Conservation (phyloP, 2,329 filamentous ascomycete genomes). For the Myriosclerotinia duriaeana region DNA sequence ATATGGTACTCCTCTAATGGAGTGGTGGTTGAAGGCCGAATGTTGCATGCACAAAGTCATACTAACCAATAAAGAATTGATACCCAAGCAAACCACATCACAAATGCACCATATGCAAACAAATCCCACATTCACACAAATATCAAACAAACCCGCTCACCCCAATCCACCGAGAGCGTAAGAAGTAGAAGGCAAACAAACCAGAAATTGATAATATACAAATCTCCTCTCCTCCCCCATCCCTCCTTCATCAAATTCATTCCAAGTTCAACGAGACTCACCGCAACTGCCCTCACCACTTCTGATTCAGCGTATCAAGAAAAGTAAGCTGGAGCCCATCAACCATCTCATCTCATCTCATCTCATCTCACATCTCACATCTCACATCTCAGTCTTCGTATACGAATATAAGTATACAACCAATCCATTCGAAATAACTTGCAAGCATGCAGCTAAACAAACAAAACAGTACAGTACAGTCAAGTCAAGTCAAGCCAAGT, state of each 20-base stretch:
- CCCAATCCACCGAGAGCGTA: background rate
- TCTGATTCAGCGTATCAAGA: background rate
- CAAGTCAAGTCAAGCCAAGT: too few species aligned
- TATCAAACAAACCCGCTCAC: background rate
- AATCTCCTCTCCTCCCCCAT: background rate
- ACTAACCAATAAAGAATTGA: conserved; percentile 11
- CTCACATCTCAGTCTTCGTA: background rate
- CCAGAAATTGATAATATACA: conserved; percentile 11
- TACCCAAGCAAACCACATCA: conserved; percentile 15
- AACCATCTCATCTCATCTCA: background rate
- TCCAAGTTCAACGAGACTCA: background rate
- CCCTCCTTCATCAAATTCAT: background rate
- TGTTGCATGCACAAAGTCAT: background rate
- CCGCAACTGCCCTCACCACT: background rate
- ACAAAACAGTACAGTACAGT: background rate
- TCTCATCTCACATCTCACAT: background rate
- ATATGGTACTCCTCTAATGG: background rate
- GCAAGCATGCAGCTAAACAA: background rate
- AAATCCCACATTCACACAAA: background rate
- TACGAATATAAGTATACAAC: background rate
- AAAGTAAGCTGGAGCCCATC: background rate
- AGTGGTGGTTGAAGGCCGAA: background rate
- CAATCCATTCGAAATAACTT: background rate
- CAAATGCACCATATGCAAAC: background rate
- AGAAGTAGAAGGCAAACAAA: background rate